phyloP scores from a whole-genome alignment of 2,329 filamentous ascomycete species.

The Fusarium phyllophilum region DNA sequence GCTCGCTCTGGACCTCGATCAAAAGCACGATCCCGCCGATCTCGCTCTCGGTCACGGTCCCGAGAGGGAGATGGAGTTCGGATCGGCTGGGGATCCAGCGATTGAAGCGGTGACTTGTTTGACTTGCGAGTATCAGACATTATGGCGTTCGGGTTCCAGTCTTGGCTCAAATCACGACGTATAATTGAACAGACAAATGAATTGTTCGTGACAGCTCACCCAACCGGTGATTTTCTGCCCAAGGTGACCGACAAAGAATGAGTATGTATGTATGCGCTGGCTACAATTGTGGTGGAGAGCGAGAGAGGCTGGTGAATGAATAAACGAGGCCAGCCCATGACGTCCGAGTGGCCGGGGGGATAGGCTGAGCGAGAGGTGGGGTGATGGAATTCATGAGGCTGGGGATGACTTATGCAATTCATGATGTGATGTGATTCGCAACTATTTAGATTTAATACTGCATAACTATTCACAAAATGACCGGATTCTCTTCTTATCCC shows the following conservation, averaged over 20 bases:
- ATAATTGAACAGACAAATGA: neutral
- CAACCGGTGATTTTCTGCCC: conserved; percentile 5
- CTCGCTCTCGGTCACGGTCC: conserved; percentile 15
- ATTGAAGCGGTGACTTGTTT: conserved; percentile 39
- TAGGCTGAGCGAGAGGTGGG: conserved; percentile 31
- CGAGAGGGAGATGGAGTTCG: conserved; percentile 40
- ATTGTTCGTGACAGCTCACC: neutral
- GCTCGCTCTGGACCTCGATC: conserved; percentile 33
- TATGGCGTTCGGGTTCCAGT: neutral
- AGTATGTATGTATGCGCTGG: conserved; percentile 30
- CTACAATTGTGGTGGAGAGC: conserved; percentile 22
- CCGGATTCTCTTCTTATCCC: neutral
- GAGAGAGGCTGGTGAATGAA: conserved; percentile 39
- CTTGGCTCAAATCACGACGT: neutral
- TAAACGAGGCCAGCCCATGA: conserved; percentile 39
- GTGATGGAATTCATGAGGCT: conserved; percentile 38
- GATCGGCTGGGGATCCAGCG: conserved; percentile 44
- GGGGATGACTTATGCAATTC: conserved; percentile 38
- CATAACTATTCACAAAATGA: conserved; percentile 17
- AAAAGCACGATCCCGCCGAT: conserved; percentile 15
- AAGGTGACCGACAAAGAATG: conserved; percentile 5
- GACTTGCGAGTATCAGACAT: conserved; percentile 37
- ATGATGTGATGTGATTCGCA: conserved; percentile 12
- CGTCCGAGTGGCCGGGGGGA: conserved; percentile 32
- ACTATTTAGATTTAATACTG: conserved; percentile 11